These are phyloP conservation scores for Adansonia grandidieri DNA, from an alignment of 441 rosid genomes.

Conservation along the genomic window DNA sequence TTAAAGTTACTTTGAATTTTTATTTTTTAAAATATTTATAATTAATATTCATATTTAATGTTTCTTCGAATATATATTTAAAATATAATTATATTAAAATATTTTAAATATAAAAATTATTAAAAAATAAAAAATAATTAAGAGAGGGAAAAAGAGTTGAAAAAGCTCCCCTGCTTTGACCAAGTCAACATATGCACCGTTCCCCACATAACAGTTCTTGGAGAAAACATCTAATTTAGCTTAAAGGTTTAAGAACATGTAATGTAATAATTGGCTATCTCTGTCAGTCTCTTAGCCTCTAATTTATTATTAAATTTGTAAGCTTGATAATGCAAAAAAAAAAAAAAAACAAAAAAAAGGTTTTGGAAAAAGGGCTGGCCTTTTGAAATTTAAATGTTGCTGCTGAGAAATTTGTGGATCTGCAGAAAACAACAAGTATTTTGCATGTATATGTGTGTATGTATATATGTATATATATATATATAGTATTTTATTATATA, in stretches of 20 bases:
- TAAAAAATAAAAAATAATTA: neutral
- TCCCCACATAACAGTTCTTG: conserved; percentile 8
- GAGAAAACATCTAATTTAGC: conserved; percentile 7
- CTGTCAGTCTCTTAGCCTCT: neutral
- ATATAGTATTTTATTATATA: conserved; percentile 1
- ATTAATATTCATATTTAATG: no score
- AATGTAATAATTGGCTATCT: no score
- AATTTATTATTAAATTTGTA: conserved; percentile 30
- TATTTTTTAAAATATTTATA: no score
- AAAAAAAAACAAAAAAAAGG: conserved; percentile 23
- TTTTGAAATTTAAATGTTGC: conserved; percentile 31
- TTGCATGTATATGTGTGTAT: neutral
- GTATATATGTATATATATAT: neutral
- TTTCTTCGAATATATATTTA: no score
- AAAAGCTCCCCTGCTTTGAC: conserved; percentile 23
- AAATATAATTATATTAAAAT: no score
- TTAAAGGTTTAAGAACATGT: neutral
- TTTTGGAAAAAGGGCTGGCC: conserved; percentile 32
- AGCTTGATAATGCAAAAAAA: conserved; percentile 32
- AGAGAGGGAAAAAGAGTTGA: neutral
- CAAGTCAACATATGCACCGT: neutral
- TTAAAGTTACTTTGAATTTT: no score
- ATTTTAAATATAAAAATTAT: neutral
- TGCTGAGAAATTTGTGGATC: conserved; percentile 42
- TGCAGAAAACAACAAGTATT: conserved; percentile 30